Base-by-base conservation (phyloP, 441 rosid species). In the Codiaeum variegatum region DNA sequence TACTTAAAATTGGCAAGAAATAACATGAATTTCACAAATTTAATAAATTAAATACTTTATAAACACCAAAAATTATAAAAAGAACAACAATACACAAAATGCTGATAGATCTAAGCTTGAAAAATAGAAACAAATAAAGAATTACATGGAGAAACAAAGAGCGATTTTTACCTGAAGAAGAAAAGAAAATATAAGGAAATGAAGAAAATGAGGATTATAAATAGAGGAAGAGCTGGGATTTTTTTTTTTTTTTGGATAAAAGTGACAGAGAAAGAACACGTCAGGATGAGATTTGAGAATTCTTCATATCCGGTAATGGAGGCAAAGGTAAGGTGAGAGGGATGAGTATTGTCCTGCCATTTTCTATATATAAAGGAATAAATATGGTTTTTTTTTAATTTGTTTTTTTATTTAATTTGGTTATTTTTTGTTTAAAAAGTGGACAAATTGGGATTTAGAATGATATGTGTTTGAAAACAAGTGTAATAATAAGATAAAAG, bases 251-350 rank as follows among this genome's bases (percentile, higher is more conserved):
- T 51, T 61, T 73, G 74, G 83, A 81, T 84, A 80, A 61, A 75
- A 72, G 67, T 66, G 83, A 77, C 85, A 75, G 75, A 77, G 82
- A 42, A 67, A 60, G n/a, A 80, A 74, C 87, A 81, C 83, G 91
- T 84, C 95, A 81, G 74, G 55, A 55, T 73, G 40, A 9, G 66
- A 44, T 60, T 46, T 56, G 55, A 8, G 62, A 59, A 40, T 31
- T 66, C 42, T 61, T 19, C 34, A 24, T 18, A 19, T 63, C 36
- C 26, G 7, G 21, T 18, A 40, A 21, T n/a, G 8, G 52, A 58
- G 51, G 72, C 12, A 66, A 66, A 13, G 61, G 42, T 5, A 51
- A 65, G 55, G 10, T 36, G 1, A 36, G 38, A 9, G 9, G 11
- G n/a, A 23, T 10, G 36, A 21, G 19, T 9, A 52, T 16, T 11